Percentiles rank a stretch among this genome's conserved stretches.
phyloP scores from a whole-genome alignment of 2,329 filamentous ascomycete species.

The Dactylella cylindrospora region DNA sequence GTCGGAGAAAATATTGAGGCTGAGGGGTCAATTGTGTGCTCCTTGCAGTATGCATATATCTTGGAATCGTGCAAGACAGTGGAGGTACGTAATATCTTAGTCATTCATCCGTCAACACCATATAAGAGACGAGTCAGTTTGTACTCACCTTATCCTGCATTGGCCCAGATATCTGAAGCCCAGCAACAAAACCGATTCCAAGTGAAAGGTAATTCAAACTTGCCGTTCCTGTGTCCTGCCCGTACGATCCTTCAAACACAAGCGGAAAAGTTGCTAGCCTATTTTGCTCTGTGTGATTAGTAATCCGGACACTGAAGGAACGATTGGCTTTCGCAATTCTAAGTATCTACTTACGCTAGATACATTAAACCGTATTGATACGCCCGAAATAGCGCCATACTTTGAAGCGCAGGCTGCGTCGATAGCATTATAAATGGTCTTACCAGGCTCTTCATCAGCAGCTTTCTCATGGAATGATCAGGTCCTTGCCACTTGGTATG shows the following conservation, averaged over 20 bases:
- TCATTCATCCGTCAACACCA: no score
- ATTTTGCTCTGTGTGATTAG: no score
- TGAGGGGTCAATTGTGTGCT: no score
- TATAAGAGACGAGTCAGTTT: no score
- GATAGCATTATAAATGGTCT: conserved; percentile 59
- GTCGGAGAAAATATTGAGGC: no score
- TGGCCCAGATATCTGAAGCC: conserved; percentile 51
- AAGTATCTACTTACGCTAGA: no score
- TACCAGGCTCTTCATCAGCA: conserved; percentile 53
- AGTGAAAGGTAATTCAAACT: conserved; percentile 57
- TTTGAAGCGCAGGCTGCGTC: conserved; percentile 59
- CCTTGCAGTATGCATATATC: no score
- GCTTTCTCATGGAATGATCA: conserved; percentile 49
- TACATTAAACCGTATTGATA: conserved; percentile 48
- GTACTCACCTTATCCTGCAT: no score
- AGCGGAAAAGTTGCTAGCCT: conserved; percentile 59
- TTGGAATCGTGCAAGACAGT: no score
- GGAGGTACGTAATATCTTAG: no score
- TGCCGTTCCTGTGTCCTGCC: conserved; percentile 55
- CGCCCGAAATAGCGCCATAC: conserved; percentile 57
- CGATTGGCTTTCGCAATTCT: no score
- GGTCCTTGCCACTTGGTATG: conserved; percentile 55
- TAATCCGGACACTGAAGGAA: no score
- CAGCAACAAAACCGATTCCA: conserved; percentile 54
- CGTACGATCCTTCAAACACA: conserved; percentile 57